phyloP scores from a whole-genome alignment of 2,329 filamentous ascomycete genomes.

The Alternaria arbusti region DNA sequence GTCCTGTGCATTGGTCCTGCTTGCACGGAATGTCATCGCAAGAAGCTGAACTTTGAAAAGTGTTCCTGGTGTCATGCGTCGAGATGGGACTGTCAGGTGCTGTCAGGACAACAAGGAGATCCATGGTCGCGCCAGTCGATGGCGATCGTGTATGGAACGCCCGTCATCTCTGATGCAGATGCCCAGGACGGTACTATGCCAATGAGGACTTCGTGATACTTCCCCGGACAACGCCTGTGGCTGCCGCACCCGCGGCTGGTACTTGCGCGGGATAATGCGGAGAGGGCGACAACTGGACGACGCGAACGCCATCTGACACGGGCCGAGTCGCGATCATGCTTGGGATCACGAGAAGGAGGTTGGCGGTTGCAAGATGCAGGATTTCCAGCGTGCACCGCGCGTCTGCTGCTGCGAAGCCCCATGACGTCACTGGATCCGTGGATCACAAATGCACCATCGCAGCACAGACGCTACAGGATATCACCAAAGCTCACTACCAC shows the following conservation, averaged over 20 bases:
- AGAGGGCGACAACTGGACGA: not conserved
- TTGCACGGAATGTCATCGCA: not conserved
- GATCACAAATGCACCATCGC: constrained; percentile 13
- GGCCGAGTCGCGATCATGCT: not conserved
- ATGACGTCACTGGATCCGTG: constrained; percentile 15
- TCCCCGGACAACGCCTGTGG: not conserved
- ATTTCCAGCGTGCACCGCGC: constrained; percentile 6
- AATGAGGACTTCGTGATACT: not conserved
- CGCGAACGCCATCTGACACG: not conserved
- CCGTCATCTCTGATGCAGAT: not conserved
- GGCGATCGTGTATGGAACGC: not conserved
- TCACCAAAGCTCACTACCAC: constrained; percentile 3
- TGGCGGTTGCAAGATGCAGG: not conserved
- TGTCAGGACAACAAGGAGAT: not conserved
- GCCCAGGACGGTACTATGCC: not conserved
- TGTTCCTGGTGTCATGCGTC: not conserved
- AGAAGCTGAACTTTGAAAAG: not conserved
- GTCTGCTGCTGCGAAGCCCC: constrained; percentile 4
- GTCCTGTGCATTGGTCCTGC: not conserved
- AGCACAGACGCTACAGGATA: not conserved
- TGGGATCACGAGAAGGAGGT: not conserved
- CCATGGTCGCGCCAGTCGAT: not conserved
- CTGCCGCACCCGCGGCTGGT: not conserved
- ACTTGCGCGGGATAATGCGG: not conserved
- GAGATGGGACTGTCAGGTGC: not conserved